Base-by-base conservation (phyloP, 176 grass and related monocot genomes). In the Bonia amplexicaulis region DNA sequence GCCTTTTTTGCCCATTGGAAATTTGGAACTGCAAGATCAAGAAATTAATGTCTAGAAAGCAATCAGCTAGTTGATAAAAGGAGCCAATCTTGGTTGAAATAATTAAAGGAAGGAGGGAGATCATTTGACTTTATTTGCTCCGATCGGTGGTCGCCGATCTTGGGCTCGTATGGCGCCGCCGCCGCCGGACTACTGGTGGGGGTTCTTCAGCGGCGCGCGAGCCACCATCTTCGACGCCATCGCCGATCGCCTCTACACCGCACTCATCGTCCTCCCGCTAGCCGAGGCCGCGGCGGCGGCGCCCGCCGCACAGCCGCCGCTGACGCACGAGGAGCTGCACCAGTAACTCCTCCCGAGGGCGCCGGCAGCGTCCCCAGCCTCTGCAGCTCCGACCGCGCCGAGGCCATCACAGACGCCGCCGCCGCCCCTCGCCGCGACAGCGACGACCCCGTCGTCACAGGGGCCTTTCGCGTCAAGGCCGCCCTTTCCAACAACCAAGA, bases 141-240 rank as follows among this genome's bases (percentile, higher is more conserved):
- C 70, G 53, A 83, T 78, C 80, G 68, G 80, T 19, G 47, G 64
- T 13, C 54, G 66, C 27, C 77, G 65, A 35, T 81, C 80, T 70
- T 12, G 62, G 42, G 71, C 71, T 17, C 42, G 44, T 59, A 92
- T 85, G 82, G 82, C 54, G 64, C 42, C 52, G 69, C 65, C 88
- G 60, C 63, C 74, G 25, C 79, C 92, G 42, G 92, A 91, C 44
- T 89, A 94, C 89, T 91, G 92, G 92, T 77, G 92, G 26, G 69
- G 87, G 3, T 91, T 94, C 84, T 94, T 94, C 89, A 71, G 87
- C 80, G 79, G 84, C 52, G 77, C 80, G n/a, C 71, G 74, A 26
- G 78, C 77, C 7, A 77, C 72, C 71, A 89, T 94, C 84, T 89
- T 94, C 76, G 89, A 94, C 59, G 47, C 59, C 87, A 91, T 94